Conservation (phyloP, 2,329 filamentous ascomycete species). For the Cryphonectria nitschkei region DNA sequence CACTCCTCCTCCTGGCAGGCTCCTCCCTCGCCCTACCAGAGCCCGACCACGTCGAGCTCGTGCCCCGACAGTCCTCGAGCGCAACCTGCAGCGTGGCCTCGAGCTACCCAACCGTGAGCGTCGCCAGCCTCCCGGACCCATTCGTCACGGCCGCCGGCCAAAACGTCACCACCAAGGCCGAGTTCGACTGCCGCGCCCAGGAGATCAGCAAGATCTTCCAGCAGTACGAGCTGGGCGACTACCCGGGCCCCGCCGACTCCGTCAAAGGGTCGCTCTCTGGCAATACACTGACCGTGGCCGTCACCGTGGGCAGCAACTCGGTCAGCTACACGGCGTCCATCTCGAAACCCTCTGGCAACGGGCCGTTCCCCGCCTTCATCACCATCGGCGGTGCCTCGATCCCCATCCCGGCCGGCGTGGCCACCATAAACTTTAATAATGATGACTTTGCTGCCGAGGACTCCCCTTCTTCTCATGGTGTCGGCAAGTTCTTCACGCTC, state of each 20-base stretch:
- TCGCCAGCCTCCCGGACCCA: conserved; percentile 50
- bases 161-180: conserved; percentile 48
- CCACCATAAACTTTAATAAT: conserved; percentile 62
- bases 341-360: conserved; percentile 46
- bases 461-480: conserved; percentile 51
- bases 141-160: conserved; percentile 49
- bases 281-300: conserved; percentile 47
- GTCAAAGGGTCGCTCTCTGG: conserved; percentile 50
- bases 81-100: conserved; percentile 40
- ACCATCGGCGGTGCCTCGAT: conserved; percentile 58
- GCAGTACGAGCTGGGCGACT: conserved; percentile 55
- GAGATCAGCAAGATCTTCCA: conserved; percentile 54
- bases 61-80: conserved; percentile 40
- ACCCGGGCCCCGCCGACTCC: conserved; percentile 49
- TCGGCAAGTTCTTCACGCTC: conserved; percentile 62
- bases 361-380: conserved; percentile 61
- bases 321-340: conserved; percentile 50
- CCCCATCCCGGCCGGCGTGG: conserved; percentile 57
- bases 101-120: conserved; percentile 42
- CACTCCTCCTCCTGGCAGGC: conserved; percentile 37
- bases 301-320: conserved; percentile 49
- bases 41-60: conserved; percentile 36
- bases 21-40: conserved; percentile 41
- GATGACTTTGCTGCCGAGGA: conserved; percentile 59
- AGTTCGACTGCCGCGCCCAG: conserved; percentile 52